Conservation (phyloP, 495 filamentous ascomycete species). For the Penicillium egyptiacum region DNA sequence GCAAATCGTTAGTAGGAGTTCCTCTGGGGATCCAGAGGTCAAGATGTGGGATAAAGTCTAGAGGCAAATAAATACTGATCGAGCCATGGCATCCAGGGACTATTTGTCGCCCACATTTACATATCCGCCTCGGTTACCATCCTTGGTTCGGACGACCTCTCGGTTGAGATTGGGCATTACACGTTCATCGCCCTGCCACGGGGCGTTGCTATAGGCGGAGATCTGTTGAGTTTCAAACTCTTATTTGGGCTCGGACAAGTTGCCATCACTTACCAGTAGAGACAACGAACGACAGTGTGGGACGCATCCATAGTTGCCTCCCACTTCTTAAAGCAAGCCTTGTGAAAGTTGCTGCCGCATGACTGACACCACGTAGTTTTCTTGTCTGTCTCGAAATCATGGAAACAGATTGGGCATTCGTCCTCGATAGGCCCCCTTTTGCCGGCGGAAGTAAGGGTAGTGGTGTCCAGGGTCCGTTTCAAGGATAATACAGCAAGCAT, state of each 20-base stretch:
- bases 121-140: background rate
- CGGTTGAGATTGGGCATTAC: background rate
- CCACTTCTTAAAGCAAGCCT: slow-evolving; percentile 71
- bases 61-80: background rate
- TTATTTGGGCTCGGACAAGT: background rate
- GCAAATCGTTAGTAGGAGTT: background rate
- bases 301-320: slow-evolving; percentile 50
- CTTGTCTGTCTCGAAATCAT: slow-evolving; percentile 56
- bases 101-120: background rate
- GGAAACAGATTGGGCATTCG: slow-evolving; percentile 80
- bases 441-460: background rate
- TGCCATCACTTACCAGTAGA: slow-evolving; percentile 53
- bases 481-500: slow-evolving; percentile 41
- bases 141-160: background rate
- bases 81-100: background rate
- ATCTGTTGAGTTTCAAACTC: background rate
- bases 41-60: background rate
- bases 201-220: background rate
- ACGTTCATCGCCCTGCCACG: background rate
- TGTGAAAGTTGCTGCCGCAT: slow-evolving; percentile 80
- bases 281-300: slow-evolving; percentile 54
- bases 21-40: background rate
- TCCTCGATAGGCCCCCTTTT: slow-evolving; percentile 53
- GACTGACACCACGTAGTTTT: slow-evolving; percentile 68
- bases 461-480: slow-evolving; percentile 13